These are phyloP conservation scores for Nemophila menziesii DNA, from an alignment of 257 asterid species.

Conservation along the genomic window DNA sequence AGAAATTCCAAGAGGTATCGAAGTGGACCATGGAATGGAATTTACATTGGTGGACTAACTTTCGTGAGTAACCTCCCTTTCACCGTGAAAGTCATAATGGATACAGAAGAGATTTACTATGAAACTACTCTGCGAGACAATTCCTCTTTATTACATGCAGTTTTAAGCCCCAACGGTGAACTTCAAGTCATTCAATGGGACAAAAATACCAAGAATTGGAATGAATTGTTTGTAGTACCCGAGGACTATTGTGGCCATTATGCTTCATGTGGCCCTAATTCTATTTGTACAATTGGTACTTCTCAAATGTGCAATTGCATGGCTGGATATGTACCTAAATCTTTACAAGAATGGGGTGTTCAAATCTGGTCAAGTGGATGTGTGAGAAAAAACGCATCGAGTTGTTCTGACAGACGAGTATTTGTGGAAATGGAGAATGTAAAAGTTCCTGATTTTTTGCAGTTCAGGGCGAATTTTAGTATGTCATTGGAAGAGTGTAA, in stretches of 20 bases:
- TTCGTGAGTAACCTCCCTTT: no score
- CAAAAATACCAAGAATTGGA: slow-evolving; percentile 17
- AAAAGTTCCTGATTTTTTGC: slow-evolving; percentile 15
- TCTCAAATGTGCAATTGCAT: slow-evolving; percentile 20
- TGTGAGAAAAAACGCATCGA: slow-evolving; percentile 2
- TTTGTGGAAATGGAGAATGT: slow-evolving; percentile 4
- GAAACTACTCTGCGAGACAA: not conserved
- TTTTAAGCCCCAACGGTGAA: not conserved
- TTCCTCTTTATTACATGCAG: not conserved
- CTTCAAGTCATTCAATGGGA: slow-evolving; percentile 11
- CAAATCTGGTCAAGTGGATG: slow-evolving; percentile 17
- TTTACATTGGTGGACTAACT: no score
- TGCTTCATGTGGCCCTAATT: slow-evolving; percentile 16
- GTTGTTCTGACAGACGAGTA: slow-evolving; percentile 6
- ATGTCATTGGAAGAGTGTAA: slow-evolving; percentile 26
- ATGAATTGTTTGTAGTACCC: slow-evolving; percentile 10
- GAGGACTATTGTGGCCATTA: slow-evolving; percentile 23
- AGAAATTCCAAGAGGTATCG: no score
- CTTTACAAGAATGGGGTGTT: slow-evolving; percentile 5
- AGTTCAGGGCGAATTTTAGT: slow-evolving; percentile 13
- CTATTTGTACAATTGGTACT: slow-evolving; percentile 12
- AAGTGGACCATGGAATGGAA: no score
- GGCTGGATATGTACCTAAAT: slow-evolving; percentile 17
- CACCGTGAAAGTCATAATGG: no score
- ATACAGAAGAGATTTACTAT: slow-evolving; percentile 5